Evolutionary conservation across 164 flowering plant genomes (phyloP), one percentile per base, ranked within the genome.

Genomic region (Brasenia schreberi): DNA sequence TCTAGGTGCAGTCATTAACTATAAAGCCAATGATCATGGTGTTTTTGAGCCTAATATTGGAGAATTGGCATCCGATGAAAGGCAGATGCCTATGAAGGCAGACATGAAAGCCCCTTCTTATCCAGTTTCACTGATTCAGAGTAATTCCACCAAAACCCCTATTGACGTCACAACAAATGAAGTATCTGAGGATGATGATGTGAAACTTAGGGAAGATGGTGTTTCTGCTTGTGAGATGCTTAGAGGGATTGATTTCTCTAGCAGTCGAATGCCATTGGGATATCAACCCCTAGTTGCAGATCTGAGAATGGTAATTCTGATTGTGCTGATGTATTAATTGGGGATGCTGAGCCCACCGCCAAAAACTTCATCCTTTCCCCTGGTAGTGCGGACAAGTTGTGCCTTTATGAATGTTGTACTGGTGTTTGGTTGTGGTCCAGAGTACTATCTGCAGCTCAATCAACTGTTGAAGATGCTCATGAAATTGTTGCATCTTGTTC

Each of bases 401-500:
- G 96, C 71, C 73, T 74, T 19, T 89, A 89, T 62, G 73, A 62
- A 10, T 87, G 92, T 73, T 94, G 99, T 74, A 17, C 79, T 60
- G 74, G 71, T 94, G 99, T 78, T 67, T 87, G 5, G 18, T 62
- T 67, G 62, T 70, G 39, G 77, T 94, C 39, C 71, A 77, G 82
- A 83, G 67, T 49, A 82, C 64, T 77, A 68, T 68, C 59, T 52
- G 73, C 73, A 65, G 76, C 75, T 62, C 71, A 65, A 69, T 18
- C 70, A 63, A 83, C 84, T 0, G 76, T 83, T 19, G 97, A 87
- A 61, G 92, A 84, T 78, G 79, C 82, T 72, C 89, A 94, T 71
- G 89, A 89, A 70, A 70, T 79, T 65, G 88, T 94, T 59, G 69
- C 85, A 70, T 79, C 93, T 56, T 77, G 85, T 64, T 87, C 96